Conservation (phyloP, 805 yeast species). For the Candida maris region DNA sequence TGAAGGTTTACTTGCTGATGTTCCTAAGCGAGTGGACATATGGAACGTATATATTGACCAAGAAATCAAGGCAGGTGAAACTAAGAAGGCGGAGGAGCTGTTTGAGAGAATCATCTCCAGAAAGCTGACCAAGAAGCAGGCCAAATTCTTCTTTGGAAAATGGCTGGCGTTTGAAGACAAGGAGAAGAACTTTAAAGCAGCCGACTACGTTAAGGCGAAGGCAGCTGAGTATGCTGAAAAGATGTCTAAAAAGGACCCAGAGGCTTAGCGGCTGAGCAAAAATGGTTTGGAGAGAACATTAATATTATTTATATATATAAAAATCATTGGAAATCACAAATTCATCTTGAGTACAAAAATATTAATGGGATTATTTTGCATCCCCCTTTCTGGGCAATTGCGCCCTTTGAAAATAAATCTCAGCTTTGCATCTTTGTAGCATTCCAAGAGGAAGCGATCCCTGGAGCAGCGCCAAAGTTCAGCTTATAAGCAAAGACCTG, state of each 20-base stretch:
- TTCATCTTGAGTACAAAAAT: no score
- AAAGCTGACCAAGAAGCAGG: constrained; percentile 81
- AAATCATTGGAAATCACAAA: no score
- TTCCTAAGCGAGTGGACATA: constrained; percentile 85
- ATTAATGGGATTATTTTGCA: no score
- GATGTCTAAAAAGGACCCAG: constrained; percentile 4
- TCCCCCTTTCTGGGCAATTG: no score
- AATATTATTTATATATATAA: no score
- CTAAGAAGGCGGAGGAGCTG: constrained; percentile 66
- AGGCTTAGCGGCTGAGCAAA: neutral
- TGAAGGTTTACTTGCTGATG: constrained; percentile 87
- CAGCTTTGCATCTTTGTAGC: no score
- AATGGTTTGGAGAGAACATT: neutral
- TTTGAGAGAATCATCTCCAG: constrained; percentile 73
- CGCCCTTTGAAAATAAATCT: no score
- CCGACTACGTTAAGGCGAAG: constrained; percentile 83
- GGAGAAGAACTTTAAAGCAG: constrained; percentile 60
- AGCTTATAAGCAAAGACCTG: no score
- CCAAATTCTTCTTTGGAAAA: constrained; percentile 89
- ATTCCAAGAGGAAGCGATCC: no score
- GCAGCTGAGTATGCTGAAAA: constrained; percentile 65
- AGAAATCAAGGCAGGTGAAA: constrained; percentile 71
- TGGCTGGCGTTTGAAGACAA: constrained; percentile 83
- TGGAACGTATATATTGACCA: constrained; percentile 97
- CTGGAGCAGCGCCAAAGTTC: no score